These are phyloP conservation scores for Aphanomyces euteiches DNA, from an alignment of 352 stramenopile genomes.

Conservation along the genomic window DNA sequence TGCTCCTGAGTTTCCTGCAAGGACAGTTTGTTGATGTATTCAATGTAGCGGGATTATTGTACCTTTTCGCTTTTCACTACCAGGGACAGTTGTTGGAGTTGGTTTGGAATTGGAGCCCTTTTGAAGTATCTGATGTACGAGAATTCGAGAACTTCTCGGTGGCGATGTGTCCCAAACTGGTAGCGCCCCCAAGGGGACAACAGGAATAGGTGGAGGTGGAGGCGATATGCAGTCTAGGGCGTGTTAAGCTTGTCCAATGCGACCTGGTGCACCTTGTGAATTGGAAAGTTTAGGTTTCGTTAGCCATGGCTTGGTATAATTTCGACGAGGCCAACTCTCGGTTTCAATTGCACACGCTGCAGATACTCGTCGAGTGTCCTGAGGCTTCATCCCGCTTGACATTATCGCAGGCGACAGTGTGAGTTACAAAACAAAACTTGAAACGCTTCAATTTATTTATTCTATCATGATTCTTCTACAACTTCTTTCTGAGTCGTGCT, in stretches of 20 bases:
- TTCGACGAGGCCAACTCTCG: slow-evolving; percentile 18
- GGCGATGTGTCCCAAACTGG: slow-evolving; percentile 20
- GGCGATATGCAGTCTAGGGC: not conserved
- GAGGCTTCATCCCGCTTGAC: not conserved
- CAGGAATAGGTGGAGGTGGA: not conserved
- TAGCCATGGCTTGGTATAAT: slow-evolving; percentile 28
- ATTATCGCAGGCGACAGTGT: too few relatives aligned
- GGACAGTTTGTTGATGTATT: not conserved
- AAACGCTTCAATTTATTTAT: not conserved
- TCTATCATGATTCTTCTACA: not conserved
- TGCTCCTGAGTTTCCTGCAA: not conserved
- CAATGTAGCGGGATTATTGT: not conserved
- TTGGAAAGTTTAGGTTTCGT: not conserved
- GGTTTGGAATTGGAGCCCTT: not conserved
- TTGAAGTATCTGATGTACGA: slow-evolving; percentile 21
- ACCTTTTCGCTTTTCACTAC: not conserved
- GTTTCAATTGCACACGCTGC: not conserved
- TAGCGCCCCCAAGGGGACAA: not conserved
- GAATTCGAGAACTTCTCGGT: slow-evolving; percentile 11
- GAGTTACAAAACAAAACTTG: not conserved
- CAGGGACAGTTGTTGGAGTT: not conserved
- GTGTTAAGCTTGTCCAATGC: not conserved
- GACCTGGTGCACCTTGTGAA: not conserved
- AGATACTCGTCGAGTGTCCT: not conserved
- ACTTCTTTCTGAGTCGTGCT: not conserved